phyloP scores from a whole-genome alignment of 371 early-diverging fungal genomes.

The Dichotomocladium elegans region DNA sequence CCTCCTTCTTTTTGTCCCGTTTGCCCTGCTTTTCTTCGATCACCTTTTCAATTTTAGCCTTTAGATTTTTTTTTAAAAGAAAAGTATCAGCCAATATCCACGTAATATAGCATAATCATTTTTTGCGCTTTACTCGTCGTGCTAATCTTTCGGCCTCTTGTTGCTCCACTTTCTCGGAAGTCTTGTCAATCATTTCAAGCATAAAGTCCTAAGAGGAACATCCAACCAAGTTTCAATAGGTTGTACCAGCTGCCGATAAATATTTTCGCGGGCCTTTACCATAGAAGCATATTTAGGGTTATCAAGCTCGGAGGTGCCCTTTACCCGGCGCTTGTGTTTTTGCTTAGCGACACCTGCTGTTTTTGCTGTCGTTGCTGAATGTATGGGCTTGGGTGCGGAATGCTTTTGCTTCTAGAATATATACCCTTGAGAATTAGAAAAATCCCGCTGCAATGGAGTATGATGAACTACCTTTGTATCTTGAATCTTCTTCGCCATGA shows the following conservation, averaged over 20 bases:
- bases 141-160: constrained; percentile 1
- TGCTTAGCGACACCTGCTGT: too few relatives aligned
- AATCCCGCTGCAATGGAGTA: too few relatives aligned
- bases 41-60: neutral
- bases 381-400: too few relatives aligned
- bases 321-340: neutral
- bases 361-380: too few relatives aligned
- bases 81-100: neutral
- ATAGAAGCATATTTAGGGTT: constrained; percentile 4
- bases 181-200: constrained; percentile 2
- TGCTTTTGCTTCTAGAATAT: too few relatives aligned
- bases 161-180: constrained; percentile 2
- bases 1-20: neutral
- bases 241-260: neutral
- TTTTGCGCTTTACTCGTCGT: neutral
- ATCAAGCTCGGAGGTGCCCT: constrained; percentile 6
- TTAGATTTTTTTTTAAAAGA: neutral
- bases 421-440: too few relatives aligned
- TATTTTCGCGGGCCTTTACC: neutral
- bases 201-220: neutral
- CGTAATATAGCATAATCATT: neutral
- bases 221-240: neutral
- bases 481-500: neutral
- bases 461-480: neutral
- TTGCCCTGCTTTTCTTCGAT: constrained; percentile 1